Base-by-base conservation (phyloP, 495 filamentous ascomycete genomes). In the Lichina pygmaea region DNA sequence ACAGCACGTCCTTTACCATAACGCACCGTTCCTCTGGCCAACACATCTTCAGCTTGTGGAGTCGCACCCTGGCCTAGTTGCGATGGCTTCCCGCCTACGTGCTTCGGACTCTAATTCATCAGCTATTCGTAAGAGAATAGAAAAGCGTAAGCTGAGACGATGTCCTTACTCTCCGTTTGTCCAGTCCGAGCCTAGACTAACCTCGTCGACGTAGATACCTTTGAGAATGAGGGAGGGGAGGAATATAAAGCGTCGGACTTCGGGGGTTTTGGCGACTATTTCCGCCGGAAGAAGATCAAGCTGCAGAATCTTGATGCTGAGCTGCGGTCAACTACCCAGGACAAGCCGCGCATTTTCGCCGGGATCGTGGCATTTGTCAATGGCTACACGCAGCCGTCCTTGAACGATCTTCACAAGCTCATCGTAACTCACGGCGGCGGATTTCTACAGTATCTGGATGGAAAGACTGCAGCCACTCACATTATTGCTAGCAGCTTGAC, bases 381-480 rank as follows among this genome's bases (percentile, higher is more conserved):
- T 51, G 86, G 89, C 30, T 94, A 94, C 54, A 94, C 86, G 0
- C 83, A 92, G 50, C 89, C 89, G 0, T 80, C 82, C 0, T 61
- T 91, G 44, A 84, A 85, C 47, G 78, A 93, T 50, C 66, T 97
- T 8, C 84, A 91, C 56, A 71, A 66, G 37, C 65, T 93, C 17
- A 76, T 95, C 38, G 85, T 94, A 34, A 74, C 71, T 50, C 73
- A 95, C 72, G 86, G 89, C 10, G 89, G 86, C 30, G 81, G 78
- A 1, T 94, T 93, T 54, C 70, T 91, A 45, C 86, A 94, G 56
- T 93, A 94, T 55, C 65, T 95, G n/a, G 82, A 89, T 55, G 76
- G 77, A 34, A 95, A 94, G 64, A 94, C 86, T 0, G 71, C 73
- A 52, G 83, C 84, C 0, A 97, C 89, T 2, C 91, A 95, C 57